phyloP scores from a whole-genome alignment of 1,139 yeast species.

The Debaryomycetaceae sp. region DNA sequence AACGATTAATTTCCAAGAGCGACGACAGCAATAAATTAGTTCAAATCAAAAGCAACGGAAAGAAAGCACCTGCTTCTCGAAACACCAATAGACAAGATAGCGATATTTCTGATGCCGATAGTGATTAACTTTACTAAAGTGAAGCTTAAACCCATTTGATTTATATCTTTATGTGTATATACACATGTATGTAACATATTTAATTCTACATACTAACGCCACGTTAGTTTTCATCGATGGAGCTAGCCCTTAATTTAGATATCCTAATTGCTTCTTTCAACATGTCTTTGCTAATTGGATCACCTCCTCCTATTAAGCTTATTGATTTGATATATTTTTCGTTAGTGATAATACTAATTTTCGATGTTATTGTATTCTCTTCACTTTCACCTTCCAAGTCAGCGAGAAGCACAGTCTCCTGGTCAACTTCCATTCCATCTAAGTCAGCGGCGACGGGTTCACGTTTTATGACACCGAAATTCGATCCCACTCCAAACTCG shows the following conservation, averaged over 20 bases:
- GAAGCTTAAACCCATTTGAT: neutral
- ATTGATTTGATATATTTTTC: constrained; percentile 24
- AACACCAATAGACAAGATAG: neutral
- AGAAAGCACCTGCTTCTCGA: constrained; percentile 12
- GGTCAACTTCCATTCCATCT: constrained; percentile 19
- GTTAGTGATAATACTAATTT: constrained; percentile 35
- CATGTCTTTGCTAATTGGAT: constrained; percentile 45
- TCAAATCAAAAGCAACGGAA: constrained; percentile 22
- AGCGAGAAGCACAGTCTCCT: constrained; percentile 47
- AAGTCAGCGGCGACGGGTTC: constrained; percentile 33
- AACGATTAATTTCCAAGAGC: constrained; percentile 31
- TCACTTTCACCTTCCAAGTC: constrained; percentile 83
- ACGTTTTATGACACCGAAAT: constrained; percentile 54
- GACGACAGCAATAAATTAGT: constrained; percentile 21
- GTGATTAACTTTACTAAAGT: neutral
- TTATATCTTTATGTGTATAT: neutral
- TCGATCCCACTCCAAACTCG: constrained; percentile 50
- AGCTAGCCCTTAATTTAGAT: constrained; percentile 31
- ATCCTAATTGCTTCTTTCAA: constrained; percentile 45
- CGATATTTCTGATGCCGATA: neutral
- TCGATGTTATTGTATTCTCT: constrained; percentile 47
- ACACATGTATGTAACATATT: constrained; percentile 1
- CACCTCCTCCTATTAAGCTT: constrained; percentile 40
- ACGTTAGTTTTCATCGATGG: constrained; percentile 2
- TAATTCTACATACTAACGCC: neutral